Percentiles rank a stretch among this genome's conserved stretches.
phyloP scores from a whole-genome alignment of 1,284 basidiomycete genomes.

The Papiliotrema flavescens region DNA sequence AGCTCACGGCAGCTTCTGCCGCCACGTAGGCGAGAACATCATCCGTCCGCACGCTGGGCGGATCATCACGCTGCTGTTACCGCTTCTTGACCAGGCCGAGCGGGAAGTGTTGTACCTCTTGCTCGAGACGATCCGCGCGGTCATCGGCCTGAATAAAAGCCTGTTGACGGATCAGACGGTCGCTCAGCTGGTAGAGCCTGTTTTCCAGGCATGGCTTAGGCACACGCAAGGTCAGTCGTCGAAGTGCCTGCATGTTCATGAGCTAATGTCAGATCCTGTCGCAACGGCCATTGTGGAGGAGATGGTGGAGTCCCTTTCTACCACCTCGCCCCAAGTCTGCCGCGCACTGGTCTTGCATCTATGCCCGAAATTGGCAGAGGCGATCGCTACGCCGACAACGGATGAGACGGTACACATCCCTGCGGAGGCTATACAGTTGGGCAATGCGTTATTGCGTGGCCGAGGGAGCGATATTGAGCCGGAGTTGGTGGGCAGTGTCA shows the following conservation, averaged over 20 bases:
- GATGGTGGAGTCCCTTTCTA: constrained; percentile 67
- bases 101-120: constrained; percentile 89
- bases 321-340: constrained; percentile 30
- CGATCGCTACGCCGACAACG: constrained; percentile 57
- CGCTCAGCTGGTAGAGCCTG: constrained; percentile 59
- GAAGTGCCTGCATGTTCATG: not conserved
- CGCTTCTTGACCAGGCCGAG: constrained; percentile 72
- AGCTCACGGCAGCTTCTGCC: constrained; percentile 50
- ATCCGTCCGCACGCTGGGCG: constrained; percentile 62
- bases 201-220: constrained; percentile 75
- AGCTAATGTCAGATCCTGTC: constrained; percentile 65
- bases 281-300: constrained; percentile 82
- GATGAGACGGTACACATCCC: constrained; percentile 66
- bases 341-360: constrained; percentile 63
- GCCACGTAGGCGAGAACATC: constrained; percentile 54
- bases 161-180: constrained; percentile 65
- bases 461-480: constrained; percentile 63
- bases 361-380: constrained; percentile 65
- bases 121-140: constrained; percentile 75
- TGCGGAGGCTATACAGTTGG: constrained; percentile 73
- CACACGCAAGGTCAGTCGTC: constrained; percentile 66
- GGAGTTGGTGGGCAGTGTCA: constrained; percentile 70
- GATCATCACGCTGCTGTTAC: constrained; percentile 77
- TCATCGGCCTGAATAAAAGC: constrained; percentile 69
- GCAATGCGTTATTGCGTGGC: constrained; percentile 66